Base-by-base conservation (phyloP, 2,329 filamentous ascomycete genomes). In the Chrysoporthe austroafricana region DNA sequence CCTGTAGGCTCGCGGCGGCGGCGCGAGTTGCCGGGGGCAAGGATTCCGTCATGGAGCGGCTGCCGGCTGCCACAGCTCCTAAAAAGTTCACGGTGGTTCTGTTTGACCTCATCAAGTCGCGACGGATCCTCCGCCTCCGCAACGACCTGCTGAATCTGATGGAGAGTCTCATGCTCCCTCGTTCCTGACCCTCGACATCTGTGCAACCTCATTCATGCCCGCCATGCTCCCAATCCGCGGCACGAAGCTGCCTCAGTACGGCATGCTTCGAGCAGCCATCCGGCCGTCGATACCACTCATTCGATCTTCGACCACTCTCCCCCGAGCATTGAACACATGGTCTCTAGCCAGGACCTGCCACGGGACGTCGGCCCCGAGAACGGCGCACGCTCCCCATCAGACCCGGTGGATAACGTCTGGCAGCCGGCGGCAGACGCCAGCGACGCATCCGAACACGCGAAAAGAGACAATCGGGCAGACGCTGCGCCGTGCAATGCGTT, bases 141-240 rank as follows among this genome's bases (percentile, higher is more conserved):
- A 42, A 54, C 50, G 50, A 21, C 26, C 26, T 32, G 2, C 13
- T n/a, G 21, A 61, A 43, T 18, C 34, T 39, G 18, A 64, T 63
- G 61, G 54, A 32, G 42, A 44, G 21, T 42, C 44, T 32, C 13
- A 34, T 48, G 13, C 44, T 9, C 3, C 39, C 18, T 32, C 6
- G 16, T n/a, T 42, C 16, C 36, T 34, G 67, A 65, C 56, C 32
- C n/a, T 44, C 18, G 43, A 32, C n/a, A 59, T 32, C 32, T 46
- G 26, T 11, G 4, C 13, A 21, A 13, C 32, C 9, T 16, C 26
- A 14, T 36, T 34, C 8, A 18, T 54, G 11, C 11, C 48, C 46
- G 16, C 60, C 36, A 70, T 70, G 68, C 50, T 64, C 58, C 46
- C 62, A 32, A 36, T 70, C 50, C 63, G 59, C 46, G 62, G 52